A percentile compares a stretch with the other conserved stretches of the same genome.
Evolutionary conservation across 257 asterid genomes (phyloP).

Genomic region (Ilex aquifolium): DNA sequence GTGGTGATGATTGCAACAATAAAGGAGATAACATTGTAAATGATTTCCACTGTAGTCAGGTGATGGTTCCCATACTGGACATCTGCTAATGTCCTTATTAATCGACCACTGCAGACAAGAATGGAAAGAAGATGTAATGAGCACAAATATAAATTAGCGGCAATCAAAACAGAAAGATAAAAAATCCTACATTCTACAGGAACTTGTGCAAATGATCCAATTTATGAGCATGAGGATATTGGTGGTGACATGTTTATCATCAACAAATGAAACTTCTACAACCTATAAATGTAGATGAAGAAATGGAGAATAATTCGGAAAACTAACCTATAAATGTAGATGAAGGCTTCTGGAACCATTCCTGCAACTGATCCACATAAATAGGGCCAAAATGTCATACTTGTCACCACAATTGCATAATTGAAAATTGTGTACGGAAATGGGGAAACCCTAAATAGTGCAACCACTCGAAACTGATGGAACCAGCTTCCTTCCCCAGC

Average conservation of each 20-base stretch:
- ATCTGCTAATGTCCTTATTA: slow-evolving; percentile 75
- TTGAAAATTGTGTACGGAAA: slow-evolving; percentile 92
- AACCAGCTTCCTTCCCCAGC: slow-evolving; percentile 89
- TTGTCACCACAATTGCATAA: slow-evolving; percentile 79
- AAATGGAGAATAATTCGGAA: not conserved
- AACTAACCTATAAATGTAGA: slow-evolving; percentile 76
- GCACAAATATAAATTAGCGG: no score
- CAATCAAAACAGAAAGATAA: no score
- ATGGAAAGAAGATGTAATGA: not conserved
- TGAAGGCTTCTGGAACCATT: slow-evolving; percentile 93
- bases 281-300: slow-evolving; percentile 91
- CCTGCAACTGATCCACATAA: slow-evolving; percentile 80
- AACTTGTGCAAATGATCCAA: no score
- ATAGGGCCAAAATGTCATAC: slow-evolving; percentile 89
- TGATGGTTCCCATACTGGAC: slow-evolving; percentile 68
- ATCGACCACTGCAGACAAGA: slow-evolving; percentile 67
- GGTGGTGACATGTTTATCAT: no score
- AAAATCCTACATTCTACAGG: no score
- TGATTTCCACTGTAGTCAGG: slow-evolving; percentile 63
- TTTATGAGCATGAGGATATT: no score
- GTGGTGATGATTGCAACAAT: slow-evolving; percentile 55
- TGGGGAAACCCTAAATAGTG: slow-evolving; percentile 76
- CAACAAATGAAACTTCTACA: not conserved
- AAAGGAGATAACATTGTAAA: slow-evolving; percentile 69
- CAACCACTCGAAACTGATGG: slow-evolving; percentile 86